phyloP scores from a whole-genome alignment of 208 protist species.

The Perkinsela sp. region DNA sequence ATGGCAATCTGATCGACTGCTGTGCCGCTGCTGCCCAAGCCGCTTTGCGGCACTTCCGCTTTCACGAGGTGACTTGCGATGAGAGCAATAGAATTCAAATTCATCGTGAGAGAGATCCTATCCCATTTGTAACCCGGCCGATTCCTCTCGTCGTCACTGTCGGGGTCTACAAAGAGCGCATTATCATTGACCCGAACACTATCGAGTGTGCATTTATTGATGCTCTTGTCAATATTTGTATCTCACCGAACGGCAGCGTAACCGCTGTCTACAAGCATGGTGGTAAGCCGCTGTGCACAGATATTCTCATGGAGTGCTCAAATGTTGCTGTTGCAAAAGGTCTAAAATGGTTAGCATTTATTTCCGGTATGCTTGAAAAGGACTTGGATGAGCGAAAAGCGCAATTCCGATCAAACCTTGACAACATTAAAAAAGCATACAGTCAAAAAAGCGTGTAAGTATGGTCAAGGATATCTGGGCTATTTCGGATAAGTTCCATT shows the following conservation, averaged over 20 bases:
- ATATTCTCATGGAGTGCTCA: background rate
- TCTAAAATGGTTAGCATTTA: background rate
- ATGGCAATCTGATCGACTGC: background rate
- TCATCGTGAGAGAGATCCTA: background rate
- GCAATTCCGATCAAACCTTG: background rate
- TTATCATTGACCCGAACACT: background rate
- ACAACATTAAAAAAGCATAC: background rate
- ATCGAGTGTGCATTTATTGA: background rate
- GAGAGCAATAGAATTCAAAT: background rate
- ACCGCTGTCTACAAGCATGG: background rate
- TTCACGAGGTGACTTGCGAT: background rate
- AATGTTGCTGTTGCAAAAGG: slow-evolving; percentile 1
- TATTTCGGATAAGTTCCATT: too few species aligned
- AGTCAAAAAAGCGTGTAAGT: too few species aligned
- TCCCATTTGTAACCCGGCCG: background rate
- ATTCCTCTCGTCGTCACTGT: background rate
- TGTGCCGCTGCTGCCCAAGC: background rate
- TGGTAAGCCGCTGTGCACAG: background rate
- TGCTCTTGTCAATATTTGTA: background rate
- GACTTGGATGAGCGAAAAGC: background rate
- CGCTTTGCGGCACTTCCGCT: background rate
- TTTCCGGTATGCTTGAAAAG: background rate
- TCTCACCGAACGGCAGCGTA: background rate
- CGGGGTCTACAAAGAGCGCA: background rate
- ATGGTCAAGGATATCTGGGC: too few species aligned